Evolutionary conservation across 768 basidiomycete genomes (phyloP), one percentile per base, ranked within the genome.

Genomic region (Porphyrellus cyaneotinctus): DNA sequence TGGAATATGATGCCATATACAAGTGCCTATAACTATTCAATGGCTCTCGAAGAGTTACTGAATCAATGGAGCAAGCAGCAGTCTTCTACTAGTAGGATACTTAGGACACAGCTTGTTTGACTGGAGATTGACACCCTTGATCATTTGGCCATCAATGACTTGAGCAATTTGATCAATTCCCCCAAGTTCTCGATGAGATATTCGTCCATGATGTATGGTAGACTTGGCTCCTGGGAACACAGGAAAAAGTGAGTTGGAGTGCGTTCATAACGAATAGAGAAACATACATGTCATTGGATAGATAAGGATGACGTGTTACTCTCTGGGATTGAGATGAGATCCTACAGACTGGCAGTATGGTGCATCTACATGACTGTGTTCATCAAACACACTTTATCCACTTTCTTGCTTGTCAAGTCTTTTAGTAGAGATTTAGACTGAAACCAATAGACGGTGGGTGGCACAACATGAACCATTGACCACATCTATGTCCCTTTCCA

Each of bases 311-410:
- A 57, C 90, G 91, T 11, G 88, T 91, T 36, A 91, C 91, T 78
- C 88, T 93, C 54, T 87, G 84, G 36, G 88, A 78, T 81, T 64
- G 9, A 47, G 48, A 56, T 11, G 14, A 37, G 18, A 32, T 18
- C 14, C 14, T 11, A 10, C 24, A 11, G 22, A 47, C 26, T 17
- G 4, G 3, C 26, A 37, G 11, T 13, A 28, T 36, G 10, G 38
- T 74, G n/a, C 18, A 91, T 81, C 78, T 99, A 95, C 97, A 98
- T 98, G 55, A 98, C 97, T 78, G 98, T 94, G 67, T 98, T 99
- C 86, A 97, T 92, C 46, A 98, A 70, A 31, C 95, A 77, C 4
- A 95, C 97, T 75, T 98, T 99, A 50, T 95, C 95, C 68, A 98
- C 97, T 67, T 98, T 98, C 80, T 97, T 97, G 9, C 95, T 93